Evolutionary conservation across 2,329 filamentous ascomycete genomes (phyloP), one percentile per base, ranked within the genome.

Genomic region (Colletotrichum brevisporum): DNA sequence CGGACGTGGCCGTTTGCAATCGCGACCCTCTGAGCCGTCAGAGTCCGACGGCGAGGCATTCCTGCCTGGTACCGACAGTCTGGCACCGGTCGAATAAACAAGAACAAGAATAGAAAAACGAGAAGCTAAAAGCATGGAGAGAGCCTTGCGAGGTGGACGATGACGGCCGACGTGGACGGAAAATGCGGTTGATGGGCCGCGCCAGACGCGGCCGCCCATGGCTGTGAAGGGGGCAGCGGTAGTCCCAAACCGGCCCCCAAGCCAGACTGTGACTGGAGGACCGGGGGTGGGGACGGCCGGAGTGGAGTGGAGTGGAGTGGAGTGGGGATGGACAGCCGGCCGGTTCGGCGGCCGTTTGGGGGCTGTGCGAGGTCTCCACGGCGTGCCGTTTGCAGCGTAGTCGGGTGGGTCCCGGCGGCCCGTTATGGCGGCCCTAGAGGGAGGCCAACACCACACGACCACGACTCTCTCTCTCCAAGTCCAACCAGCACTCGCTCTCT

Each of bases 71-170:
- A 36, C 15, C 50, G 41, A 43, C 13, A 36, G 31, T 10, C 41
- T 43, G 41, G 41, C 15, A 43, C 41, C 41, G 41, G 6, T 36
- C 3, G 31, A 43, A n/a, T 16, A 43, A 6, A 15, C 1, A 43
- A n/a, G 41, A 43, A 43, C 41, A 43, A 43, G 13, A 43, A 43
- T 43, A 43, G 41, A 43, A 43, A 43, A 43, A 24, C 21, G 2
- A 24, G 21, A 24, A 24, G 21, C 16, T 2, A n/a, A 36, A 36
- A 10, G 31, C 8, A 59, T 31, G 41, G 43, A 64, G 27, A 65
- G 66, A 65, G 66, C 66, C 67, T 69, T 57, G 67, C 31, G 56
- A 56, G 62, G 56, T 67, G 43, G 43, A 61, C 21, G 31, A 58
- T 60, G 63, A 47, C 55, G 67, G 67, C 36, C 56, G 15, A 12